A percentile compares a stretch with the other conserved stretches of the same genome.
phyloP scores from a whole-genome alignment of 768 basidiomycete genomes.

The Serpula lacrymans region DNA sequence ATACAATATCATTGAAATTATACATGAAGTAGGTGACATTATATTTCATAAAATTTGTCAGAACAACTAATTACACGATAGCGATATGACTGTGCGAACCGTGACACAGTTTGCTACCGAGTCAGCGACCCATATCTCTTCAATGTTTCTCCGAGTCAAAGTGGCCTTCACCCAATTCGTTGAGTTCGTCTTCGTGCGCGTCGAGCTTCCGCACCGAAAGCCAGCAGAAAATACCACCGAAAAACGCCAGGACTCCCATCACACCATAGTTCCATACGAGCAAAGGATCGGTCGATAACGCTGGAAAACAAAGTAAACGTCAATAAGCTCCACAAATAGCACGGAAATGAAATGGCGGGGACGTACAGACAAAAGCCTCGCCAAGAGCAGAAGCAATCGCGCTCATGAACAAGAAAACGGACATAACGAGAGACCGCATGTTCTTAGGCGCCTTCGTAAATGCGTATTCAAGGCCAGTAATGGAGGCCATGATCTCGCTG shows the following conservation, averaged over 20 bases:
- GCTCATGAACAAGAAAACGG: constrained; percentile 55
- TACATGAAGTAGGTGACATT: too few species aligned
- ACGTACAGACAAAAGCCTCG: constrained; percentile 70
- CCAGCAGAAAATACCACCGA: constrained; percentile 55
- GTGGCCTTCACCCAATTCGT: constrained; percentile 45
- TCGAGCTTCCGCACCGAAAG: constrained; percentile 55
- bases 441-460: constrained; percentile 88
- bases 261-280: constrained; percentile 73
- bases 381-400: constrained; percentile 61
- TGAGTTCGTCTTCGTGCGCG: constrained; percentile 58
- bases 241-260: constrained; percentile 51
- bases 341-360: constrained; percentile 6
- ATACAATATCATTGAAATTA: too few species aligned
- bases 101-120: too few species aligned
- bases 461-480: constrained; percentile 85
- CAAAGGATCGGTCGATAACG: constrained; percentile 66
- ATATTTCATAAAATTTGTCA: too few species aligned
- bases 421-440: constrained; percentile 86
- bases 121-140: too few species aligned
- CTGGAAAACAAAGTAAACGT: constrained; percentile 20
- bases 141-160: constrained; percentile 19
- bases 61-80: too few species aligned
- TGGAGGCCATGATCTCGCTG: constrained; percentile 73
- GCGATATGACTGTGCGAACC: too few species aligned
- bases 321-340: background rate